A percentile compares a stretch with the other conserved stretches of the same genome.
Evolutionary conservation across 1,284 basidiomycete genomes (phyloP).

Genomic region (Fomitiporia mediterranea): DNA sequence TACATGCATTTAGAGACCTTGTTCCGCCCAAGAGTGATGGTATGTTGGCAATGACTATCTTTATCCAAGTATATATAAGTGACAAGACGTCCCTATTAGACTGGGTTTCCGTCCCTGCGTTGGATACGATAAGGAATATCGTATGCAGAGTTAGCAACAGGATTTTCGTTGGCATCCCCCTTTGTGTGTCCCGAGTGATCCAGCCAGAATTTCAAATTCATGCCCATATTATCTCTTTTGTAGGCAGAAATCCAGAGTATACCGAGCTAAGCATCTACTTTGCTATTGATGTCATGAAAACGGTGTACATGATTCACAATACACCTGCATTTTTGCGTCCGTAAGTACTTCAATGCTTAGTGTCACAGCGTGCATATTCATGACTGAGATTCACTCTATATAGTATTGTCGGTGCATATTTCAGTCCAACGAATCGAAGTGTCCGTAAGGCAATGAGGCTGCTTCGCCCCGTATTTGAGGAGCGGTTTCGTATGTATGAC

Average conservation of each 20-base stretch:
- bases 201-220: not conserved
- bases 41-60: conserved; percentile 12
- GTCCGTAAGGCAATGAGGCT: conserved; percentile 26
- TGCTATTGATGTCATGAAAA: conserved; percentile 30
- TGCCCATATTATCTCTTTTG: too few relatives aligned
- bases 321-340: conserved; percentile 33
- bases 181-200: conserved; percentile 34
- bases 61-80: not conserved
- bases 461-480: conserved; percentile 35
- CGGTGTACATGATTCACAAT: conserved; percentile 27
- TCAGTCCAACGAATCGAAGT: conserved; percentile 1
- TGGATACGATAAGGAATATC: conserved; percentile 34
- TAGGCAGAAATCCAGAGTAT: conserved; percentile 40
- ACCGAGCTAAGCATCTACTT: conserved; percentile 33
- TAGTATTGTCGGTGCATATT: conserved; percentile 7
- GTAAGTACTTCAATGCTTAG: conserved; percentile 4
- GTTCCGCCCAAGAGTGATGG: conserved; percentile 23
- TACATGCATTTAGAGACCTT: conserved; percentile 23
- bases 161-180: conserved; percentile 37
- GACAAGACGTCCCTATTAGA: conserved; percentile 24
- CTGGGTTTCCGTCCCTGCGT: conserved; percentile 35
- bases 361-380: too few relatives aligned
- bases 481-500: conserved; percentile 30
- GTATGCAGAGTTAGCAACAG: conserved; percentile 38
- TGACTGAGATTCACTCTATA: not conserved